Percentiles rank a stretch among this genome's conserved stretches.
These are phyloP conservation scores for Zanthoxylum bungeanum DNA, from an alignment of 345 rosid genomes.

Conservation along the genomic window DNA sequence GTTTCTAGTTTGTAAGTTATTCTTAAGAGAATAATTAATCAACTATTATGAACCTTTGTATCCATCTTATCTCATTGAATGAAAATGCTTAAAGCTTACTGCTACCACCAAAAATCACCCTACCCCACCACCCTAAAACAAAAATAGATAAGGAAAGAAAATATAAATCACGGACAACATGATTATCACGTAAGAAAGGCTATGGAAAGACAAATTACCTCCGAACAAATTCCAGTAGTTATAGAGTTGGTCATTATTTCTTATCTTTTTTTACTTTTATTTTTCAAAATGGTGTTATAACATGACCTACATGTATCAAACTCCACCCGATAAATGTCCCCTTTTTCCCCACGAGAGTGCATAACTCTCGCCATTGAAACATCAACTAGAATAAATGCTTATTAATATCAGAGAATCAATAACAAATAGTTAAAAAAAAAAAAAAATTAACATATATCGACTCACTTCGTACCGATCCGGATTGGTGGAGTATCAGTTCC, in stretches of 20 bases:
- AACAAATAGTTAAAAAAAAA: neutral
- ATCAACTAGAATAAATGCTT: neutral
- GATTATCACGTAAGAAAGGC: neutral
- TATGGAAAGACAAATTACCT: neutral
- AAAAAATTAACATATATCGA: slow-evolving; percentile 9
- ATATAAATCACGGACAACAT: neutral
- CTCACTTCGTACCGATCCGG: slow-evolving; percentile 48
- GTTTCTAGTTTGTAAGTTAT: neutral
- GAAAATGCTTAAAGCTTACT: neutral
- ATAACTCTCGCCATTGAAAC: neutral
- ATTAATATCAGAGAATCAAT: neutral
- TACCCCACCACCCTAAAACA: neutral
- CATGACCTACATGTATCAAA: neutral
- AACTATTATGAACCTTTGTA: neutral
- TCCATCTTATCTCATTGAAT: neutral
- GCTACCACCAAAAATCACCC: neutral
- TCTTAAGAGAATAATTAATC: neutral
- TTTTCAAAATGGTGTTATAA: neutral
- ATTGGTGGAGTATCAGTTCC: slow-evolving; percentile 73
- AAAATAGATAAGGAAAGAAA: neutral
- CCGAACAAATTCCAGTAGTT: neutral
- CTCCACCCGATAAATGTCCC: neutral
- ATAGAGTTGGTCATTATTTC: neutral
- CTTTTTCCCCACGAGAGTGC: neutral
- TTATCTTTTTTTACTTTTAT: neutral